Conservation (phyloP, 1,284 basidiomycete species). For the Rhodotorula sp. region DNA sequence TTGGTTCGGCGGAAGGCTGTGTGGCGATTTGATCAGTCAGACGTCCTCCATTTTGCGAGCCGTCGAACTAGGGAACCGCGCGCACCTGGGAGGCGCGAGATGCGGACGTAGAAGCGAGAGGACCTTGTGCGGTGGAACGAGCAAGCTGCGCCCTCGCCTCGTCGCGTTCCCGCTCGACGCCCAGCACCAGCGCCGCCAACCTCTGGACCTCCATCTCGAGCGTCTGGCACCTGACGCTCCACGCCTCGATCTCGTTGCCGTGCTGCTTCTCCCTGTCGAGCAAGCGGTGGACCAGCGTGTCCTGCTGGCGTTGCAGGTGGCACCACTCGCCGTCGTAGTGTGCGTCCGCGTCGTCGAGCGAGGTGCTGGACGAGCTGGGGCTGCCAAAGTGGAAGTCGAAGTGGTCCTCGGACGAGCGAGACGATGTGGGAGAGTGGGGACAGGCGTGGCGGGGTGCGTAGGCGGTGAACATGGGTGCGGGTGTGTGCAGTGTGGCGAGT, state of each 20-base stretch:
- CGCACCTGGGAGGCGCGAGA: neutral
- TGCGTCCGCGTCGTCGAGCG: neutral
- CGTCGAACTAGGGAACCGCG: neutral
- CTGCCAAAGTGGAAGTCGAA: neutral
- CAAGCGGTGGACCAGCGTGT: neutral
- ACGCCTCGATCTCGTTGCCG: slow-evolving; percentile 7
- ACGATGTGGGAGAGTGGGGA: neutral
- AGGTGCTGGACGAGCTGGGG: neutral
- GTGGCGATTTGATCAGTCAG: neutral
- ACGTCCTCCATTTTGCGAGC: neutral
- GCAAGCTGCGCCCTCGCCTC: neutral
- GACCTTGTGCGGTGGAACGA: neutral
- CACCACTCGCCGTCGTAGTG: slow-evolving; percentile 5
- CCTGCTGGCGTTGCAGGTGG: neutral
- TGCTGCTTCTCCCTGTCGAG: neutral
- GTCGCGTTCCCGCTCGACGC: neutral
- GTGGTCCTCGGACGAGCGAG: neutral
- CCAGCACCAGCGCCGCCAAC: neutral
- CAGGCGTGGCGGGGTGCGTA: neutral
- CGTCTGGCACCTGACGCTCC: slow-evolving; percentile 5
- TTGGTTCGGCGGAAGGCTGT: neutral
- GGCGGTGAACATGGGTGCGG: neutral
- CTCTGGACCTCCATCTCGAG: slow-evolving; percentile 11
- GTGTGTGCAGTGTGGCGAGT: neutral
- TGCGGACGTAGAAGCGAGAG: neutral